Conservation (phyloP, 2,329 filamentous ascomycete genomes). For the Ceratocystis albifundus region DNA sequence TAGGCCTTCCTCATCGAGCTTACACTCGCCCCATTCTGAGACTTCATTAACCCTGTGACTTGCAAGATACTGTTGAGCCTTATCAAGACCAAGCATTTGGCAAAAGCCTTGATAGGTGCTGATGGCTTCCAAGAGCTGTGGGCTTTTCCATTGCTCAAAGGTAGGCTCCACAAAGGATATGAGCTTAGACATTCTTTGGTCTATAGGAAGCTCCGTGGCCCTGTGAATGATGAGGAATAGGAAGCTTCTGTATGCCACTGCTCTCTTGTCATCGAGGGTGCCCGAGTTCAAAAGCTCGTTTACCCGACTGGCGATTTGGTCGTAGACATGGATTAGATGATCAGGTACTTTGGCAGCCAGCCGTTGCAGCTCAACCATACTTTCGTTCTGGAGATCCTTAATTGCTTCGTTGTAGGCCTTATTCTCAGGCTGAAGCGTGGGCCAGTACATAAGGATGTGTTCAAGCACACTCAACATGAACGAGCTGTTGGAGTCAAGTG, state of each 20-base stretch:
- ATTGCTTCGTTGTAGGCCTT: constrained; percentile 74
- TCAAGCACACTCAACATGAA: constrained; percentile 87
- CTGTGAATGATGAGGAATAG: constrained; percentile 92
- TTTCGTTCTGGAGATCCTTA: constrained; percentile 74
- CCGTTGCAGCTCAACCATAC: constrained; percentile 77
- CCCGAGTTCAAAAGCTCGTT: constrained; percentile 65
- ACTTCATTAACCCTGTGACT: constrained; percentile 61
- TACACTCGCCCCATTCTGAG: constrained; percentile 68
- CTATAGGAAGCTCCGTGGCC: constrained; percentile 59
- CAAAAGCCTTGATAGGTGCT: constrained; percentile 70
- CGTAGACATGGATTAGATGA: constrained; percentile 76
- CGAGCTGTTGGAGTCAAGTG: constrained; percentile 60
- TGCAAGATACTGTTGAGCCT: constrained; percentile 68
- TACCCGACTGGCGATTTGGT: constrained; percentile 72
- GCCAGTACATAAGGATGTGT: constrained; percentile 75
- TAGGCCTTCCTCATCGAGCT: constrained; percentile 68
- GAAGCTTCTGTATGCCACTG: constrained; percentile 78
- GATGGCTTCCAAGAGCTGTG: constrained; percentile 56
- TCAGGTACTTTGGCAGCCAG: constrained; percentile 85
- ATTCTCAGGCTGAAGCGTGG: constrained; percentile 59
- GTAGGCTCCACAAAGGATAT: constrained; percentile 72
- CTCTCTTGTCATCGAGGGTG: constrained; percentile 66
- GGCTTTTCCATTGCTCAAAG: constrained; percentile 65
- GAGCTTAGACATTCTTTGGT: constrained; percentile 60
- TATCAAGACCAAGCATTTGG: constrained; percentile 63